Percentiles rank a stretch among this genome's conserved stretches.
Evolutionary conservation across 2,329 filamentous ascomycete species (phyloP).

Genomic region (Botrytis deweyae): DNA sequence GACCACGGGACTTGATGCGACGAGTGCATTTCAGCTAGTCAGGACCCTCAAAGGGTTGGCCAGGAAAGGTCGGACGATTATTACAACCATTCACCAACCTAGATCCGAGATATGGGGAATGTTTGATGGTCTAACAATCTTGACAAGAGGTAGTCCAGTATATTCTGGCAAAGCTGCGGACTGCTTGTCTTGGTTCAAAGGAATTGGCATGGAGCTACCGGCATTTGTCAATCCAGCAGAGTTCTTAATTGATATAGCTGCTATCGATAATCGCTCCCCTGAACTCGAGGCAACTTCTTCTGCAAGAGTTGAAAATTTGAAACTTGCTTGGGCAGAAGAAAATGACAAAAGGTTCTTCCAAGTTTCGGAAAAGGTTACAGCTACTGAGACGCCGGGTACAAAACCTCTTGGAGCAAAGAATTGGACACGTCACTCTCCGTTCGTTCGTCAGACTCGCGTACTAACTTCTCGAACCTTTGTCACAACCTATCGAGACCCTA

Average conservation of each 20-base stretch:
- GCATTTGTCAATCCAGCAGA: slow-evolving; percentile 77
- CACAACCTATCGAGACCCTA: slow-evolving; percentile 72
- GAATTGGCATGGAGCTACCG: slow-evolving; percentile 60
- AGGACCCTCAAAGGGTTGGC: slow-evolving; percentile 68
- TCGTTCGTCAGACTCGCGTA: slow-evolving; percentile 62
- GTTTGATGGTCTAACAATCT: slow-evolving; percentile 69
- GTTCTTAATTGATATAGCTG: slow-evolving; percentile 71
- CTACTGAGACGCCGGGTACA: background rate
- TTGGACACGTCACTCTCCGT: slow-evolving; percentile 50
- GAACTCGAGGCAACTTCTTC: slow-evolving; percentile 62
- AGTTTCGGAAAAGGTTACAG: slow-evolving; percentile 25
- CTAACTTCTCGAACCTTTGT: slow-evolving; percentile 68
- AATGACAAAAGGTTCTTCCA: slow-evolving; percentile 30
- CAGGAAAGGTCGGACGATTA: slow-evolving; percentile 65
- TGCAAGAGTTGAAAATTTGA: slow-evolving; percentile 60
- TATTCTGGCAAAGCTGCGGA: slow-evolving; percentile 61
- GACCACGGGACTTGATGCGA: slow-evolving; percentile 75
- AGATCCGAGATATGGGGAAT: slow-evolving; percentile 77
- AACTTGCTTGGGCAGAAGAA: slow-evolving; percentile 56
- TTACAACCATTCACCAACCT: slow-evolving; percentile 75
- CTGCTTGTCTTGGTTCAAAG: slow-evolving; percentile 64
- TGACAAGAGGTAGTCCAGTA: slow-evolving; percentile 66
- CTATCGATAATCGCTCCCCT: slow-evolving; percentile 68
- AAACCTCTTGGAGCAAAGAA: slow-evolving; percentile 19
- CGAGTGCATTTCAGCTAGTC: slow-evolving; percentile 72